phyloP scores from a whole-genome alignment of 768 basidiomycete species.

The Suillus cothurnatus region DNA sequence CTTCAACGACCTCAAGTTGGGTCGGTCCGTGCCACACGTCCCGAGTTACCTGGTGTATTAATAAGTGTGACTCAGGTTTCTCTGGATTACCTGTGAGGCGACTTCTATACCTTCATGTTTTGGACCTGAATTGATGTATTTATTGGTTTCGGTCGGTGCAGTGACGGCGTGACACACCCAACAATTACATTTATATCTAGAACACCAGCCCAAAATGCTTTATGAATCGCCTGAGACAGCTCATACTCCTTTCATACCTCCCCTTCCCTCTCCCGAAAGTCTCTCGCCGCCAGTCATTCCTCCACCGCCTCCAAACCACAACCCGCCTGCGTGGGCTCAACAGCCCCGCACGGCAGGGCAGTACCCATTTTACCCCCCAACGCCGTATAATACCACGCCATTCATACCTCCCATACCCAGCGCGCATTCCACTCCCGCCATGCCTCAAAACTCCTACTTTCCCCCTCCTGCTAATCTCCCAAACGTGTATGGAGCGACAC shows the following conservation, averaged over 20 bases:
- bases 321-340: constrained; percentile 36
- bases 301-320: constrained; percentile 26
- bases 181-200: constrained; percentile 26
- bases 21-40: constrained; percentile 9
- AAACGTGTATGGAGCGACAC: constrained; percentile 18
- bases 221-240: constrained; percentile 32
- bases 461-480: constrained; percentile 33
- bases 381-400: constrained; percentile 40
- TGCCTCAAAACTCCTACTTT: constrained; percentile 35
- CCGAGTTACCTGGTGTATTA: constrained; percentile 19
- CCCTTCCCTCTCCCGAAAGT: constrained; percentile 38
- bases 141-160: constrained; percentile 17
- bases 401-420: constrained; percentile 40
- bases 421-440: constrained; percentile 26
- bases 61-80: constrained; percentile 10
- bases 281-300: constrained; percentile 39
- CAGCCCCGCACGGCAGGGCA: constrained; percentile 34
- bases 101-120: constrained; percentile 8
- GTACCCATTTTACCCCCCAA: constrained; percentile 42
- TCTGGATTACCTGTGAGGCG: constrained; percentile 18
- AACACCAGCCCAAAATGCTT: constrained; percentile 23
- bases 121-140: constrained; percentile 12
- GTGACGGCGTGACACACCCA: constrained; percentile 25
- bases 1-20: constrained; percentile 5
- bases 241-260: constrained; percentile 42